Base-by-base conservation (phyloP, 371 early-diverging fungal genomes). In the Lichtheimia ramosa region DNA sequence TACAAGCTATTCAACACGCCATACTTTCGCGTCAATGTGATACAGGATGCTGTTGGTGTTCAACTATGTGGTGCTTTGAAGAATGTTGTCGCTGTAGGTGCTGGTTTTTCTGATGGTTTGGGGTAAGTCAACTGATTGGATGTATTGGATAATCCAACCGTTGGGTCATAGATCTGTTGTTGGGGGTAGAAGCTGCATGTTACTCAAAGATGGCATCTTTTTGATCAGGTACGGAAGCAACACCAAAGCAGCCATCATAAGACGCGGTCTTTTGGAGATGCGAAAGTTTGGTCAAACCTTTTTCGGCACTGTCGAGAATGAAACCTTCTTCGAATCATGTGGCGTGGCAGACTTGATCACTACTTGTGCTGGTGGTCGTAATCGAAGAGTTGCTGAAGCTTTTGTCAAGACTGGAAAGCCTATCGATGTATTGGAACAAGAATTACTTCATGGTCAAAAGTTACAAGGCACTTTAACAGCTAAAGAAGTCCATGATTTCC, bases 21-120 rank as follows among this genome's bases (percentile, higher is more conserved):
- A 7, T 90, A 94, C 72, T 98, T 97, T 81, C 85, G 83, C 24
- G 88, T 96, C 59, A 86, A 85, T 71, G 87, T 89, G 54, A 87
- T 95, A 50, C 79, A 87, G 43, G 98, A 99, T 75, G 89, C 93
- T 25, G 86, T 90, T 40, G 96, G 96, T 43, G 96, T 98, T 13
- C 98, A 99, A 73, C 77, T 99, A 20, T 99, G 96, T 77, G 99
- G 99, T 59, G 97, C 99, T 0, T 71, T 99, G 24, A 99, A 99
- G 79, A 99, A 99, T 82, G 88, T 99, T 21, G 92, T 99, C 1
- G 98, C 97, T 16, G 88, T 99, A 16, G 99, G 91, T 50, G 99
- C 96, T 51, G 99, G 99, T 24, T 82, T 99, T 56, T 92, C 95
- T 42, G 95, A 96, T 71, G 99, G 81, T 59, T 64, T 81, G 59